phyloP scores from a whole-genome alignment of 139 green algal genomes.

The Asterochloris sp. region DNA sequence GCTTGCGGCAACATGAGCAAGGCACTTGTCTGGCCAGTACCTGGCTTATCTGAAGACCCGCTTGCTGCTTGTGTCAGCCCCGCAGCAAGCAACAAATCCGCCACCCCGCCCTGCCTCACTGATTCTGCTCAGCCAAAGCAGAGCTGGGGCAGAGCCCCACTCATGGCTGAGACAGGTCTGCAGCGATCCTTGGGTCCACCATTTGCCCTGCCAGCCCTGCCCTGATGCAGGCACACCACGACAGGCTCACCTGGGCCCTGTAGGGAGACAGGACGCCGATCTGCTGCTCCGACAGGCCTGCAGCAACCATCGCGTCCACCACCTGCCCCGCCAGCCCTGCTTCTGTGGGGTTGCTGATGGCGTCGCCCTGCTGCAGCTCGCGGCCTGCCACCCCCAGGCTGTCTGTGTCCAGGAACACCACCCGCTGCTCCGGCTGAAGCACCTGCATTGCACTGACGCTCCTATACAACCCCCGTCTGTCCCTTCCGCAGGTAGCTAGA shows the following conservation, averaged over 20 bases:
- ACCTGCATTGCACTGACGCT: conserved; percentile 18
- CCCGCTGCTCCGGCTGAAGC: conserved; percentile 50
- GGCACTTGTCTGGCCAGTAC: too few species aligned
- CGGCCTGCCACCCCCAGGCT: conserved; percentile 5
- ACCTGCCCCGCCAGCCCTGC: conserved; percentile 49
- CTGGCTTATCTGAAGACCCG: too few species aligned
- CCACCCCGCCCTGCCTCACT: too few species aligned
- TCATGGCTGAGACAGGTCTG: too few species aligned
- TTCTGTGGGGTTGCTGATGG: conserved; percentile 63
- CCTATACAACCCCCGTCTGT: background rate
- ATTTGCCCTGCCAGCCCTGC: too few species aligned
- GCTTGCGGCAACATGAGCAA: too few species aligned
- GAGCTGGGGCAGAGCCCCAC: too few species aligned
- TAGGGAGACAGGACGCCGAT: conserved; percentile 88
- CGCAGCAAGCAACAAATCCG: too few species aligned
- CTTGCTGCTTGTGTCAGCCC: too few species aligned
- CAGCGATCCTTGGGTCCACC: too few species aligned
- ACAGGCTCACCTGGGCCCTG: conserved; percentile 52
- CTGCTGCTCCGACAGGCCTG: conserved; percentile 36
- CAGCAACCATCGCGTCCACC: conserved; percentile 40
- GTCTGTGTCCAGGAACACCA: conserved; percentile 86
- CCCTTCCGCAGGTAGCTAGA: background rate
- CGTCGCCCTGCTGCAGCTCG: conserved; percentile 35
- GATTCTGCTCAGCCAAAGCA: too few species aligned
- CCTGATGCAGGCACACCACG: too few species aligned